These are phyloP conservation scores for Cucurbita ficifolia DNA, from an alignment of 306 rosid genomes.

Conservation along the genomic window DNA sequence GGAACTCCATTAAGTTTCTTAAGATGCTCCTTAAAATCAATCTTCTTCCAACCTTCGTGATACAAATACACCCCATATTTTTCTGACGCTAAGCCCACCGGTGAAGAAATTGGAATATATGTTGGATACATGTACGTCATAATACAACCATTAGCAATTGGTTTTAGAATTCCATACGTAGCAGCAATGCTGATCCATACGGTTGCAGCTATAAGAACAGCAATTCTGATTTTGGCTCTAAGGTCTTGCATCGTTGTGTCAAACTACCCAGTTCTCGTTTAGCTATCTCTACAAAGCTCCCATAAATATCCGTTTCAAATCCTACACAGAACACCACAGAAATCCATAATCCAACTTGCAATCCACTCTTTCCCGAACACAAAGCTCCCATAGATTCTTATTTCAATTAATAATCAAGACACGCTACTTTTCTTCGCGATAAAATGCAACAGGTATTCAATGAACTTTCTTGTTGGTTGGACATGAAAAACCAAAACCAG, in stretches of 20 bases:
- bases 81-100: slow-evolving; percentile 27
- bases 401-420: background rate
- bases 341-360: background rate
- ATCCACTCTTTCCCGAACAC: background rate
- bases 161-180: slow-evolving; percentile 51
- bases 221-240: slow-evolving; percentile 43
- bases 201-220: slow-evolving; percentile 28
- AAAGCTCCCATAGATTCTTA: background rate
- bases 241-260: slow-evolving; percentile 36
- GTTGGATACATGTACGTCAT: slow-evolving; percentile 99
- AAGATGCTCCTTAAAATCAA: slow-evolving; percentile 68
- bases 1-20: slow-evolving; percentile 78
- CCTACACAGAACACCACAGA: slow-evolving; percentile 1
- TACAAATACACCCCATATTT: slow-evolving; percentile 78
- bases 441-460: background rate
- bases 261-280: background rate
- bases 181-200: slow-evolving; percentile 48
- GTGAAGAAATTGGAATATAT: slow-evolving; percentile 55
- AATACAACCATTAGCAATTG: slow-evolving; percentile 66
- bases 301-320: background rate
- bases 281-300: background rate
- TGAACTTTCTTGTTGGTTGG: background rate
- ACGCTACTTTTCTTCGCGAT: background rate
- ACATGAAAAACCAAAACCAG: background rate
- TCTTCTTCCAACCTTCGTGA: slow-evolving; percentile 94